A percentile compares a stretch with the other conserved stretches of the same genome.
Evolutionary conservation across 2,329 filamentous ascomycete species (phyloP).

Genomic region (Cordyceps fumosorosea): DNA sequence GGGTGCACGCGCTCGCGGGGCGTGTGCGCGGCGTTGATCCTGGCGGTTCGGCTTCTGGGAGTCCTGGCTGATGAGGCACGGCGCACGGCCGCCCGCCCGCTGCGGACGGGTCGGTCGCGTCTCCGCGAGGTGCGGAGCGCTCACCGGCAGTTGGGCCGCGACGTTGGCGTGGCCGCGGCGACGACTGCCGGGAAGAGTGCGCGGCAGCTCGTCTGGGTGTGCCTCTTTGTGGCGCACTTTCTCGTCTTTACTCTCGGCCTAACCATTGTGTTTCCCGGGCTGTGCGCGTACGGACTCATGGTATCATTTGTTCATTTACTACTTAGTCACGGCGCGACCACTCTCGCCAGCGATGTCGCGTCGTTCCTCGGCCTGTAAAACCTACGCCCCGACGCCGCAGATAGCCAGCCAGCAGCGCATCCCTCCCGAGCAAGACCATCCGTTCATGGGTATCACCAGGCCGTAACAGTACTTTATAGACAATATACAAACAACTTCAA

Average conservation of each 20-base stretch:
- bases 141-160: neutral
- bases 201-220: neutral
- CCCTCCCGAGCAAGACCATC: neutral
- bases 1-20: neutral
- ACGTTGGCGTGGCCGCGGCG: no score
- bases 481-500: constrained; percentile 4
- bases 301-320: constrained; percentile 2
- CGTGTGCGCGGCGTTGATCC: neutral
- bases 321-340: neutral
- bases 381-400: neutral
- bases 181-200: no score
- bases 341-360: neutral
- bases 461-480: neutral
- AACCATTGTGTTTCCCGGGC: neutral
- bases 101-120: neutral
- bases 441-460: neutral
- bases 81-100: neutral
- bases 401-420: neutral
- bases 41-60: neutral
- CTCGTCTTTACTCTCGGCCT: constrained; percentile 6
- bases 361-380: neutral
- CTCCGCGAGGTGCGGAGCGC: neutral
- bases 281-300: neutral
- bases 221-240: neutral
- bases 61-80: neutral